Percentiles rank a stretch among this genome's conserved stretches.
phyloP scores from a whole-genome alignment of 116 monocot species.

The Phalaenopsis hybrid region DNA sequence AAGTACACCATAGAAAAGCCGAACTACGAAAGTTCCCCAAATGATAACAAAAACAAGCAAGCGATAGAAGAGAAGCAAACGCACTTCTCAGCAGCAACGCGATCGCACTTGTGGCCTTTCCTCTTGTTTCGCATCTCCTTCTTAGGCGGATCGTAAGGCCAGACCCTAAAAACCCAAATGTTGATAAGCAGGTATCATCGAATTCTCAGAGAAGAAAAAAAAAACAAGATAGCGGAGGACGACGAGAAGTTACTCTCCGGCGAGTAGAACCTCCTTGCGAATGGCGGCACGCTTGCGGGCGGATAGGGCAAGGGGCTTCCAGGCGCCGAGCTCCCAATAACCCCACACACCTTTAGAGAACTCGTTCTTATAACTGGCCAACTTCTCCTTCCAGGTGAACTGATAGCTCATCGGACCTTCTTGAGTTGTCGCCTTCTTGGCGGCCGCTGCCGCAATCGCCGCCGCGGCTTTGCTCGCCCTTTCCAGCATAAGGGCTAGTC shows the following conservation, averaged over 20 bases:
- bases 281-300: slow-evolving; percentile 79
- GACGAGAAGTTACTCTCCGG: slow-evolving; percentile 53
- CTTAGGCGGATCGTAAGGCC: slow-evolving; percentile 92
- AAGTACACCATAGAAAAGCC: background rate
- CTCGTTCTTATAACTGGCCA: slow-evolving; percentile 71
- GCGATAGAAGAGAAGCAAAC: slow-evolving; percentile 7
- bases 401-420: slow-evolving; percentile 25
- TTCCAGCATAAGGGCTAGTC: background rate
- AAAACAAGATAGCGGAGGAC: background rate
- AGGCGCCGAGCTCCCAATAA: slow-evolving; percentile 95
- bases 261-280: slow-evolving; percentile 86
- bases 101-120: slow-evolving; percentile 97
- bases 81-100: slow-evolving; percentile 85
- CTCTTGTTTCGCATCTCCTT: slow-evolving; percentile 76
- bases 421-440: slow-evolving; percentile 12
- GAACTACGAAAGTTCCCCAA: background rate
- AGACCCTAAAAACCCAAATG: slow-evolving; percentile 46
- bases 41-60: background rate
- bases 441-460: slow-evolving; percentile 9
- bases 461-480: slow-evolving; percentile 18
- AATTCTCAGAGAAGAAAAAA: slow-evolving; percentile 8
- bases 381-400: slow-evolving; percentile 79
- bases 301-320: slow-evolving; percentile 87
- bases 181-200: background rate
- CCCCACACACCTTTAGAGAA: slow-evolving; percentile 93